Evolutionary conservation across 306 rosid genomes (phyloP).

Genomic region (Echinosophora koreensis): DNA sequence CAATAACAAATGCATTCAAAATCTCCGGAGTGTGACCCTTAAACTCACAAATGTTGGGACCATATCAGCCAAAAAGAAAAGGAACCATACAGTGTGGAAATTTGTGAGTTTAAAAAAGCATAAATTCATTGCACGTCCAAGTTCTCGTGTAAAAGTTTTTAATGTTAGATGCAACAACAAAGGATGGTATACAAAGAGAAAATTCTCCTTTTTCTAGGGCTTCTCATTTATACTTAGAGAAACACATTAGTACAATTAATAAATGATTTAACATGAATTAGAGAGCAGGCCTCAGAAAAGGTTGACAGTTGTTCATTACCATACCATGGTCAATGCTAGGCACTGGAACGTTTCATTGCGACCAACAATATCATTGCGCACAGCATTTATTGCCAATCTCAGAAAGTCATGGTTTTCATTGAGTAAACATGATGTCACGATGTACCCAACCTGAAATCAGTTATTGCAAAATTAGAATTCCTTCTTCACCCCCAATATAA

Average conservation of each 20-base stretch:
- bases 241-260: neutral
- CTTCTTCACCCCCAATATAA: constrained; percentile 5
- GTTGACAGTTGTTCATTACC: constrained; percentile 39
- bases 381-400: constrained; percentile 86
- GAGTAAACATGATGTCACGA: constrained; percentile 78
- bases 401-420: constrained; percentile 87
- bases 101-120: constrained; percentile 1
- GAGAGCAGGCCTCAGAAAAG: constrained; percentile 26
- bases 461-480: constrained; percentile 36
- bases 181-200: neutral
- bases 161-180: neutral
- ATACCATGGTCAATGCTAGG: constrained; percentile 85
- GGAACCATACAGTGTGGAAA: neutral
- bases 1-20: too few relatives aligned
- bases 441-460: constrained; percentile 81
- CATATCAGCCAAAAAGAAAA: neutral
- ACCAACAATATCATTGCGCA: constrained; percentile 79
- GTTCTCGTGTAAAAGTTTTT: neutral
- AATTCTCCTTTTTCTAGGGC: neutral
- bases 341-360: constrained; percentile 84
- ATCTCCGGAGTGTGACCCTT: neutral
- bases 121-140: constrained; percentile 7
- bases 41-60: neutral
- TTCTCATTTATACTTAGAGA: neutral
- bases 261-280: neutral